Conservation (phyloP, 345 rosid species). For the Punica granatum region DNA sequence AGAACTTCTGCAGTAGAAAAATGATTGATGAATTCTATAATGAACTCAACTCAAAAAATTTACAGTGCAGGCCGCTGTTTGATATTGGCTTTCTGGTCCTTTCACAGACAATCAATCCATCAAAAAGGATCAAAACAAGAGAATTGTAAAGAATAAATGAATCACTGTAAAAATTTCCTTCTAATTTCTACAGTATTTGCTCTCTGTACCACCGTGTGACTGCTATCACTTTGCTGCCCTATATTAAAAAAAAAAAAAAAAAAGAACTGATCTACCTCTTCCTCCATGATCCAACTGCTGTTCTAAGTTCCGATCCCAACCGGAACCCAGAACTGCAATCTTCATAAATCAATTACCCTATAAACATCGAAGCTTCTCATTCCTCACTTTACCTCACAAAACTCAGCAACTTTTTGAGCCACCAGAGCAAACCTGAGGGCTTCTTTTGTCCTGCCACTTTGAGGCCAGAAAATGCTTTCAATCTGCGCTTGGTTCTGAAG, state of each 20-base stretch:
- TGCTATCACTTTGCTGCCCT: background rate
- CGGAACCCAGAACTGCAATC: background rate
- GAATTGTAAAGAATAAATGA: background rate
- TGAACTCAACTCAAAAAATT: no score
- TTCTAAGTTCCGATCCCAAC: background rate
- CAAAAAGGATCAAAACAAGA: background rate
- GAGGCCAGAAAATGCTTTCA: background rate
- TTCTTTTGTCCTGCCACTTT: background rate
- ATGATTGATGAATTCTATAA: no score
- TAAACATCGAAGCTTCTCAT: no score
- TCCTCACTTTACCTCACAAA: background rate
- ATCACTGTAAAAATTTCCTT: background rate
- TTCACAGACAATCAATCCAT: background rate
- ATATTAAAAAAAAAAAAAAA: background rate
- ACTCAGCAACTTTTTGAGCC: background rate
- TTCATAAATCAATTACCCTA: background rate
- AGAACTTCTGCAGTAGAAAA: background rate
- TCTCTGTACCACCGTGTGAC: background rate
- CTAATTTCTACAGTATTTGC: background rate
- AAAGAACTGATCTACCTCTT: background rate
- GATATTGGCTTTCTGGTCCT: background rate
- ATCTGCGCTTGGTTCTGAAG: background rate
- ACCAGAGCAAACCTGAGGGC: background rate
- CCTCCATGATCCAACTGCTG: background rate
- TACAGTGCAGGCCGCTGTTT: no score